Conservation (phyloP, 495 filamentous ascomycete genomes). For the Barbatosphaeria neglecta region DNA sequence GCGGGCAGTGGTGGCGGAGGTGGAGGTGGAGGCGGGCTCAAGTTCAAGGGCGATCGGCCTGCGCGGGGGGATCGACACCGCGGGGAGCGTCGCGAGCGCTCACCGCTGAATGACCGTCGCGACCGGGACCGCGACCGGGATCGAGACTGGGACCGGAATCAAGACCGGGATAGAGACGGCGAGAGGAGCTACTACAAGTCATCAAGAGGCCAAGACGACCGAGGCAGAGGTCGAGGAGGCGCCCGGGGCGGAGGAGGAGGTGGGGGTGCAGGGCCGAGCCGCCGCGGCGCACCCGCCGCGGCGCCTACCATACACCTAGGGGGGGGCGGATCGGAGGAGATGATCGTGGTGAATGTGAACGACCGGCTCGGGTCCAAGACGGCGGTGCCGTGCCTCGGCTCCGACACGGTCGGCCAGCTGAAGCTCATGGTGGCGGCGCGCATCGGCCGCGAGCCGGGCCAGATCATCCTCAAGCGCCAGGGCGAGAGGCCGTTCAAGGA, state of each 20-base stretch:
- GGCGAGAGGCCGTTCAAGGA: conserved; percentile 89
- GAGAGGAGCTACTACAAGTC: background rate
- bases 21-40: background rate
- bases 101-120: conserved; percentile 4
- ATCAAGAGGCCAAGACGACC: conserved; percentile 9
- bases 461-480: conserved; percentile 85
- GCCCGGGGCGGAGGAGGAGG: conserved; percentile 2
- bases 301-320: conserved; percentile 15
- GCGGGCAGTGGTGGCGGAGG: conserved; percentile 12
- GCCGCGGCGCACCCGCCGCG: background rate
- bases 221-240: conserved; percentile 3
- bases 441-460: conserved; percentile 77
- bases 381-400: conserved; percentile 72
- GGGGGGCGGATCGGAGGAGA: conserved; percentile 40
- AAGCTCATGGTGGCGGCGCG: conserved; percentile 80
- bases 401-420: conserved; percentile 72
- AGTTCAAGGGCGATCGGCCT: background rate
- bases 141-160: background rate
- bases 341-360: conserved; percentile 89
- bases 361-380: conserved; percentile 86
- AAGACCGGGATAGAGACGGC: background rate
- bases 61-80: background rate
- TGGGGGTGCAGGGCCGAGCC: conserved; percentile 3
- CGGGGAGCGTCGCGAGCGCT: background rate
- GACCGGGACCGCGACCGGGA: conserved; percentile 19